Evolutionary conservation across 352 stramenopile species (phyloP).

Genomic region (Plasmopara muralis): DNA sequence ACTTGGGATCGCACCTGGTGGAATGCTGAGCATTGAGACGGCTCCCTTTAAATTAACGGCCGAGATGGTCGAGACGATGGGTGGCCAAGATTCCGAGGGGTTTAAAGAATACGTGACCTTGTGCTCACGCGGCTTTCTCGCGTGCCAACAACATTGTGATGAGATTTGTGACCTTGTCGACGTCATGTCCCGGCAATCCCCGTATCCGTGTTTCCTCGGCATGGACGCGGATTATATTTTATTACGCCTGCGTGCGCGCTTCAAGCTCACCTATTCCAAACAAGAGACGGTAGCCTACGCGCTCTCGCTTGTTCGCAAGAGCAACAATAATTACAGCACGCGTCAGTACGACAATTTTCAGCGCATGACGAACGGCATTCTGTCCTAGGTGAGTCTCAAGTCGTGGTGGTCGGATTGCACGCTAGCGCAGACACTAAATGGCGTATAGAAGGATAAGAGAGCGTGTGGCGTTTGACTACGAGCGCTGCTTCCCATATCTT

Average conservation of each 20-base stretch:
- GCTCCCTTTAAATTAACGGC: constrained; percentile 99
- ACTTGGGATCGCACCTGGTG: constrained; percentile 96
- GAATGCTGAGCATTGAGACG: constrained; percentile 98
- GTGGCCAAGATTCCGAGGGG: constrained; percentile 79
- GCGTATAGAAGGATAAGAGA: constrained; percentile 18
- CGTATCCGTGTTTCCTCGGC: constrained; percentile 94
- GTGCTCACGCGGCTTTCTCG: constrained; percentile 96
- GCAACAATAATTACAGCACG: constrained; percentile 91
- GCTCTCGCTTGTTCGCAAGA: constrained; percentile 86
- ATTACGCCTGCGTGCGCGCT: constrained; percentile 76
- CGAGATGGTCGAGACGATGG: constrained; percentile 98
- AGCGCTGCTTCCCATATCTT: background rate
- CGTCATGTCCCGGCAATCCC: constrained; percentile 94
- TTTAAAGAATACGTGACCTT: constrained; percentile 97
- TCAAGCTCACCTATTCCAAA: constrained; percentile 84
- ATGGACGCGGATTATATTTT: constrained; percentile 84
- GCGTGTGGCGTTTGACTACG: constrained; percentile 11
- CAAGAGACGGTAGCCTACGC: constrained; percentile 88
- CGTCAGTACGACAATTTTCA: constrained; percentile 93
- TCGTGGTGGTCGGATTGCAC: too few relatives aligned
- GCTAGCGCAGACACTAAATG: constrained; percentile 6
- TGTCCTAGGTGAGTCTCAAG: constrained; percentile 69
- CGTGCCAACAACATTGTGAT: constrained; percentile 91
- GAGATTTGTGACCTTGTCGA: constrained; percentile 96
- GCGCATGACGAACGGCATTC: constrained; percentile 91